A percentile compares a stretch with the other conserved stretches of the same genome.
phyloP scores from a whole-genome alignment of 495 filamentous ascomycete genomes.

The Penicillium alfredii region DNA sequence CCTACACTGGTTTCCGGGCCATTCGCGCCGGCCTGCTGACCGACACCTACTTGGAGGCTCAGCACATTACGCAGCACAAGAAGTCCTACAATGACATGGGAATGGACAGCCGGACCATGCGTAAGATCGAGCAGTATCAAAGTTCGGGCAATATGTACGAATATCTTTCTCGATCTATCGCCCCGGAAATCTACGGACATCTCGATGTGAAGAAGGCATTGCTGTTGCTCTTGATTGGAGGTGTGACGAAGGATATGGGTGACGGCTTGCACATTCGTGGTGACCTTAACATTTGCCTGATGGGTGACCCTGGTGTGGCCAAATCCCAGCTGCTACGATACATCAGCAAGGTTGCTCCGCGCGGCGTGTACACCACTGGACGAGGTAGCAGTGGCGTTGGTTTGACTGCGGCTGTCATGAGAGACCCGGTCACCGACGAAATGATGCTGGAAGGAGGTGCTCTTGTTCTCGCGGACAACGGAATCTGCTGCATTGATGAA shows the following conservation, averaged over 20 bases:
- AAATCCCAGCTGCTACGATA: conserved; percentile 98
- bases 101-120: conserved; percentile 67
- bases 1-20: conserved; percentile 95
- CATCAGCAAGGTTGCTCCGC: conserved; percentile 95
- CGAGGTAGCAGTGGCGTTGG: conserved; percentile 94
- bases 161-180: conserved; percentile 88
- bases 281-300: conserved; percentile 96
- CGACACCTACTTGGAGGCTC: conserved; percentile 94
- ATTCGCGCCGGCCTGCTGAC: conserved; percentile 92
- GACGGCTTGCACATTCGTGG: conserved; percentile 98
- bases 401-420: conserved; percentile 97
- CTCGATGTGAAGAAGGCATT: conserved; percentile 97
- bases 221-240: conserved; percentile 87
- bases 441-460: conserved; percentile 98
- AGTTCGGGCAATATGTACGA: conserved; percentile 89
- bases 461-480: conserved; percentile 92
- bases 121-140: conserved; percentile 74
- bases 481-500: conserved; percentile 99
- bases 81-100: conserved; percentile 89
- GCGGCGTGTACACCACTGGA: conserved; percentile 96
- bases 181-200: conserved; percentile 95
- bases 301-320: conserved; percentile 99
- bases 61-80: conserved; percentile 91
- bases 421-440: conserved; percentile 95
- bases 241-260: conserved; percentile 94